These are phyloP conservation scores for Blepharisma stoltei DNA, from an alignment of 73 alveolate species.

Conservation along the genomic window DNA sequence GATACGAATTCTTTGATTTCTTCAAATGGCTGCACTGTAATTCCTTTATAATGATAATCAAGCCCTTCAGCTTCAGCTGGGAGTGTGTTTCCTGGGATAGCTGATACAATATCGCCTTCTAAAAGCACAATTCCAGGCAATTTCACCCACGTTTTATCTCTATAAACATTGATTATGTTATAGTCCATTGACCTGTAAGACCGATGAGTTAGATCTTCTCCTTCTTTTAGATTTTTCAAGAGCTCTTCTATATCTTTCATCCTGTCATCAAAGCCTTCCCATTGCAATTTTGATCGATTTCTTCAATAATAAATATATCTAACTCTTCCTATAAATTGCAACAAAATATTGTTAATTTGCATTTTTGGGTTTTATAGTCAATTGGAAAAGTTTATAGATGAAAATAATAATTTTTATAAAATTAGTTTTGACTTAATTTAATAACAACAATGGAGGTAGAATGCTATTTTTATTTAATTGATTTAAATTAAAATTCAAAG, in stretches of 20 bases:
- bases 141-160: slow-evolving; percentile 21
- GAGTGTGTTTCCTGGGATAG: neutral
- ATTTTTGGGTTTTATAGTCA: too few species aligned
- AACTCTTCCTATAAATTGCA: too few species aligned
- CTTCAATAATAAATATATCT: neutral
- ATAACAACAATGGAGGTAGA: too few species aligned
- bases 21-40: neutral
- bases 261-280: slow-evolving; percentile 27
- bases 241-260: neutral
- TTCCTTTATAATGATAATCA: slow-evolving; percentile 3
- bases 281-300: slow-evolving; percentile 20
- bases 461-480: too few species aligned
- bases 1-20: neutral
- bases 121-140: slow-evolving; percentile 1
- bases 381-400: too few species aligned
- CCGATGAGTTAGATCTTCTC: neutral
- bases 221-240: neutral
- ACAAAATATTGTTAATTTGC: too few species aligned
- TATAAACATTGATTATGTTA: neutral
- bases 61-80: slow-evolving; percentile 11
- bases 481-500: too few species aligned
- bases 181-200: neutral
- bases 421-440: too few species aligned
- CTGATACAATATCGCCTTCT: slow-evolving; percentile 12
- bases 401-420: too few species aligned